Conservation (phyloP, 2,329 filamentous ascomycete genomes). For the Colletotrichum noveboracense region DNA sequence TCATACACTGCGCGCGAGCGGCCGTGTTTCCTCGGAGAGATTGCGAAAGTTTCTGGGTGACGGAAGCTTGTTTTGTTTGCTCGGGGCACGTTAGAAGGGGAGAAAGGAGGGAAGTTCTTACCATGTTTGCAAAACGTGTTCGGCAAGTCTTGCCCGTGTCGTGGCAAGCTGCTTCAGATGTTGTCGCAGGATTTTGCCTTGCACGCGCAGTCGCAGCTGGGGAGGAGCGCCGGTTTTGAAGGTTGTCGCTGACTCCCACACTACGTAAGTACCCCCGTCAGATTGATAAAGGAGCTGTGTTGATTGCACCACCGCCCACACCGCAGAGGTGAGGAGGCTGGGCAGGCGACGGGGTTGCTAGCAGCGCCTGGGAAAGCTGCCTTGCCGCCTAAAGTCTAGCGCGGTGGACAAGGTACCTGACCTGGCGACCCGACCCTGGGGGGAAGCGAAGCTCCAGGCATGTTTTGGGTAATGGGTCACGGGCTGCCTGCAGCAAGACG, state of each 20-base stretch:
- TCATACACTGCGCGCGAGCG: background rate
- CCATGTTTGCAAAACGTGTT: background rate
- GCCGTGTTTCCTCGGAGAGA: background rate
- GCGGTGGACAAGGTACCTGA: background rate
- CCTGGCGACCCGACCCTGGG: background rate
- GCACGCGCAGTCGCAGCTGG: background rate
- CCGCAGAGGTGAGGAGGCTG: background rate
- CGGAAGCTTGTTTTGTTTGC: background rate
- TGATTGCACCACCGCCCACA: background rate
- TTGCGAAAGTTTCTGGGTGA: background rate
- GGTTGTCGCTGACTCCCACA: background rate
- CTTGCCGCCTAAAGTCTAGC: background rate
- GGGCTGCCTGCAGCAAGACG: background rate
- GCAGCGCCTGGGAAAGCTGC: background rate
- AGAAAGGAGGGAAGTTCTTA: background rate
- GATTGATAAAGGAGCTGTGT: background rate
- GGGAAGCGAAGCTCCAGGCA: background rate
- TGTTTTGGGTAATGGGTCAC: constrained; percentile 11
- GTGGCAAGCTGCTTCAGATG: background rate
- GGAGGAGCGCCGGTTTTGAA: background rate
- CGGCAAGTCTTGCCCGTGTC: background rate
- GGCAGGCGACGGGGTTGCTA: background rate
- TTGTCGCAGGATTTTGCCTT: background rate
- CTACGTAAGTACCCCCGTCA: background rate
- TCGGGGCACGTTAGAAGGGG: background rate